Evolutionary conservation across 129 eudicot species (phyloP), one percentile per base, ranked within the genome.

Genomic region (Dittrichia graveolens): DNA sequence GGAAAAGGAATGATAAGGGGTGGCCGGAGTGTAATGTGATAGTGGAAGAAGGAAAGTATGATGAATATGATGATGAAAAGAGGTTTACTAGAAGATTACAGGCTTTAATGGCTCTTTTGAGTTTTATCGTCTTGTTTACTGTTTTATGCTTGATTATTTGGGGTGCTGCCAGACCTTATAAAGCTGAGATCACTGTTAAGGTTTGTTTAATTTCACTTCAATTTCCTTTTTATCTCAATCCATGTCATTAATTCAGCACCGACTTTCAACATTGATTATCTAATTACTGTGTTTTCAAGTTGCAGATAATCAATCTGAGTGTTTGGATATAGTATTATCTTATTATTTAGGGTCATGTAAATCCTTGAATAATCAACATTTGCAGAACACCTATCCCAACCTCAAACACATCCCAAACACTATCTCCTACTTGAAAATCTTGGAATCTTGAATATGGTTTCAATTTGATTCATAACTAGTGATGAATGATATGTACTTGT

Each of bases 11-110:
- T 42, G 99, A 94, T 45, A 94, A 90, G 71, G 99, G 99, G 63
- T 94, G 97, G 99, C 99, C 99, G 6, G 97, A 94, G 82, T 94
- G 99, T 84, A 86, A 94, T 86, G 99, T 94, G 82, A 94, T 94
- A 7, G 69, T 90, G 47, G 99, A 94, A 72, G 99, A 94, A 66
- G 99, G 99, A 5, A 85, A 84, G 18, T 91, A 91, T 65, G 97
- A 91, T 61, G 91, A 86, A 50, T 85, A 83, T 74, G 95, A 85
- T 50, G 92, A 78, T 70, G 92, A 90, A 8, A 84, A 81, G 75
- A 81, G 74, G 43, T 69, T 80, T 12, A 84, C 85, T 7, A 72
- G 95, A 67, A 77, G 92, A 50, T 76, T 84, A 45, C 98, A 94
- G 63, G 89, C 83, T 66, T 76, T 90, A 48, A 65, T 94, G 85